Percentiles rank a stretch among this genome's conserved stretches.
phyloP scores from a whole-genome alignment of 257 asterid species.

The Nicotiana sylvestris region DNA sequence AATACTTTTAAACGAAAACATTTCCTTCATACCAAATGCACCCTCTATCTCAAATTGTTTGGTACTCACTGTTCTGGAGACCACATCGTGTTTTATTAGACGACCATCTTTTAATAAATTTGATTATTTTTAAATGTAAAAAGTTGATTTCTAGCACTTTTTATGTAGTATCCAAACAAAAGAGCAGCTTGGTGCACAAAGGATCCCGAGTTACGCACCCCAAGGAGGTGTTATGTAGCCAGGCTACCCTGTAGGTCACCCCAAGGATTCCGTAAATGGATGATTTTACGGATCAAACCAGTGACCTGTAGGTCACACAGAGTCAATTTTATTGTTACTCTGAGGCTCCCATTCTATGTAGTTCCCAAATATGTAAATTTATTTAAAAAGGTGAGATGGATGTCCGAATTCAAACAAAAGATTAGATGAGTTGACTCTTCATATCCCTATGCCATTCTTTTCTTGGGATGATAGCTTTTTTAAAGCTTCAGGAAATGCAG shows the following conservation, averaged over 20 bases:
- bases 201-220: too few relatives aligned
- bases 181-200: too few relatives aligned
- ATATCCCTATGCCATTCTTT: neutral
- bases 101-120: neutral
- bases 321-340: too few relatives aligned
- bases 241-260: too few relatives aligned
- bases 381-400: neutral
- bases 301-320: too few relatives aligned
- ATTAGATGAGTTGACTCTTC: neutral
- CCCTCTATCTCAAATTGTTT: neutral
- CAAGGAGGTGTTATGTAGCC: too few relatives aligned
- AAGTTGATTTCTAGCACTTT: neutral
- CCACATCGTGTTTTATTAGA: neutral
- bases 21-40: too few relatives aligned
- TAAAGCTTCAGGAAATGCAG: neutral
- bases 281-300: too few relatives aligned
- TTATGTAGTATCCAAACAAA: neutral
- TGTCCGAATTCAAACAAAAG: neutral
- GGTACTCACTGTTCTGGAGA: neutral
- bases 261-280: too few relatives aligned
- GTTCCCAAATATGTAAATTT: neutral
- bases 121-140: neutral
- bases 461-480: neutral
- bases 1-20: too few relatives aligned
- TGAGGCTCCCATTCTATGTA: too few relatives aligned